Evolutionary conservation across 179 eudicot species (phyloP), one percentile per base, ranked within the genome.

Genomic region (Carnegiea gigantea): DNA sequence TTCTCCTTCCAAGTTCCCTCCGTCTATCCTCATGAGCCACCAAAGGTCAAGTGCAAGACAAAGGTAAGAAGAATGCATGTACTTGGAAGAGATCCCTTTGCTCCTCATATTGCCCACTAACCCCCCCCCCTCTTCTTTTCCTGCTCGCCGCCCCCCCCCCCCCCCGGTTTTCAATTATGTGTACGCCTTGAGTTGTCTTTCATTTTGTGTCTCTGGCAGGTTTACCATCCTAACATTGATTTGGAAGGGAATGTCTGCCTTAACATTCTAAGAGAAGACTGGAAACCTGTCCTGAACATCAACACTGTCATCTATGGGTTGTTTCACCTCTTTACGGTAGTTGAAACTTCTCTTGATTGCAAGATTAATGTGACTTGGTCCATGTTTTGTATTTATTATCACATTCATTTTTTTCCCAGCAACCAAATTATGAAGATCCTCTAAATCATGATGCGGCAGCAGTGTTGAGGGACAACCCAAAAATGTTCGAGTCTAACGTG

Each of bases 191-290:
- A n/a, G 77, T n/a, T 49, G 23, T 6, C 10, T 53, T 12, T 18
- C 62, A 74, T 8, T 28, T 49, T 67, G 48, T 48, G 30, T 28
- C 12, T 38, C 12, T 87, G 79, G 65, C 87, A 96, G 98, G 96
- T 94, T 15, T 96, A 96, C 87, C 99, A 96, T 91, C 99, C 98
- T 46, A 96, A 96, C 82, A 96, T 96, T 24, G 99, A 96, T 86
- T 87, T 96, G 89, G 99, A 96, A 81, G 99, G 99, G 81, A 96
- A 96, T 85, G 99, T 96, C 44, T 96, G 99, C 89, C 92, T 96
- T 15, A 96, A 96, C 91, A 91, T 96, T 84, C 89, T 96, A 70
- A 90, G 99, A 83, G 99, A 96, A 89, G 99, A 96, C 86, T 96
- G 99, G 99, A 96, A 96, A 85, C 99, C 99, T 57, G 99, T 96